phyloP scores from a whole-genome alignment of 352 stramenopile genomes.

The Hyaloperonospora brassicae region DNA sequence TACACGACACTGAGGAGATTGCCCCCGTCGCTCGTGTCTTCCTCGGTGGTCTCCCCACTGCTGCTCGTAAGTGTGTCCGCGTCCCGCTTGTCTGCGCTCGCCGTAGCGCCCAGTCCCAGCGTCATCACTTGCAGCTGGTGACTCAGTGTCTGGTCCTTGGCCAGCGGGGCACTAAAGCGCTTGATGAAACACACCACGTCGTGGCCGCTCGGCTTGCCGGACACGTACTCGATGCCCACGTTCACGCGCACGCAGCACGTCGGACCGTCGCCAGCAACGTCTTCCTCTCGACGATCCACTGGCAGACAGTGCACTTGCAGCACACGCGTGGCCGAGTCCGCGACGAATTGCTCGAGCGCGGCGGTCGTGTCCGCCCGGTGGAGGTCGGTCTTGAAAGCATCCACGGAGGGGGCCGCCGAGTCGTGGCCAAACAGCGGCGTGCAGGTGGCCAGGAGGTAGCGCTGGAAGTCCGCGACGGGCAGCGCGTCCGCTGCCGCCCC shows the following conservation, averaged over 20 bases:
- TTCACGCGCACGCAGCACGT: constrained; percentile 55
- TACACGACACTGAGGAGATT: constrained; percentile 79
- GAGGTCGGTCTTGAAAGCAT: constrained; percentile 43
- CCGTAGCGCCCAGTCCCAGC: constrained; percentile 54
- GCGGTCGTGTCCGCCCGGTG: constrained; percentile 21
- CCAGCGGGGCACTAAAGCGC: constrained; percentile 55
- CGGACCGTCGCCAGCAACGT: constrained; percentile 21
- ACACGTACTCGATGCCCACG: constrained; percentile 65
- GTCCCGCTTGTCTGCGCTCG: constrained; percentile 15
- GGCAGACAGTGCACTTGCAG: constrained; percentile 69
- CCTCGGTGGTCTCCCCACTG: constrained; percentile 47
- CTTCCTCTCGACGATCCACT: constrained; percentile 23
- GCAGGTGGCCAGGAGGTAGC: constrained; percentile 59
- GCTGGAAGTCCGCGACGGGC: constrained; percentile 36
- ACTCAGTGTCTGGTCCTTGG: constrained; percentile 59
- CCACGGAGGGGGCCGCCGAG: constrained; percentile 24
- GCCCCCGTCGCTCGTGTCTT: constrained; percentile 56
- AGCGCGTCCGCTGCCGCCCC: constrained; percentile 38
- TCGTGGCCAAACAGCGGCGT: constrained; percentile 58
- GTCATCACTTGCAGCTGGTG: constrained; percentile 86
- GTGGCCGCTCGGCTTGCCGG: constrained; percentile 53
- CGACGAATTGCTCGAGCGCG: constrained; percentile 63
- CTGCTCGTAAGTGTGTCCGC: constrained; percentile 26
- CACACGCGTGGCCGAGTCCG: constrained; percentile 49
- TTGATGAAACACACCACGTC: constrained; percentile 87